A percentile compares a stretch with the other conserved stretches of the same genome.
Conservation (phyloP, 2,329 filamentous ascomycete species). For the Colletotrichum phormii region DNA sequence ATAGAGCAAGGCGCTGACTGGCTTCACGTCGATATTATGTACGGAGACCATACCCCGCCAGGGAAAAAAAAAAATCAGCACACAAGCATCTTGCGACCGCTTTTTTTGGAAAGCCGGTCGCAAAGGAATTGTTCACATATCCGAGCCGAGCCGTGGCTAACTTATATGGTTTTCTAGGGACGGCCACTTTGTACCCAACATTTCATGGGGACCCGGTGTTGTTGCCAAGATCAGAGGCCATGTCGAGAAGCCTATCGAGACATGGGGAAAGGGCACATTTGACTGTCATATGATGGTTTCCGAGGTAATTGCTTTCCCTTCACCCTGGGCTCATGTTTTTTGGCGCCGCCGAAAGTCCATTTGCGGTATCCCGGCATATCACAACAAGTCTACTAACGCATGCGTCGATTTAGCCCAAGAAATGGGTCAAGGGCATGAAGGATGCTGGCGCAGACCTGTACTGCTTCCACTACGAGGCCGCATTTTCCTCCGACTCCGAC, state of each 20-base stretch:
- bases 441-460: conserved; percentile 97
- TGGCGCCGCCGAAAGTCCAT: neutral
- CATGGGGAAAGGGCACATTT: conserved; percentile 88
- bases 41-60: conserved; percentile 40
- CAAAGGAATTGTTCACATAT: neutral
- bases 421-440: conserved; percentile 97
- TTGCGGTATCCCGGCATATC: neutral
- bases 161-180: conserved; percentile 70
- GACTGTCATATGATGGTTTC: conserved; percentile 99
- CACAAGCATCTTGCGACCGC: conserved; percentile 22
- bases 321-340: neutral
- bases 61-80: neutral
- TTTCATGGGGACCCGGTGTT: conserved; percentile 95
- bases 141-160: conserved; percentile 4
- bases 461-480: conserved; percentile 99
- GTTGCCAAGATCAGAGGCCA: conserved; percentile 93
- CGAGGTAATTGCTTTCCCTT: conserved; percentile 71
- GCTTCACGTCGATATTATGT: conserved; percentile 95
- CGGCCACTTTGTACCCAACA: conserved; percentile 98
- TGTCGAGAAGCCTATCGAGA: conserved; percentile 78
- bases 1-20: conserved; percentile 91
- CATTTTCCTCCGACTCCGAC: conserved; percentile 87
- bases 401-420: conserved; percentile 78
- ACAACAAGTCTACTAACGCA: conserved; percentile 8
- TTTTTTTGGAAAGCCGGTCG: neutral